Base-by-base conservation (phyloP, 2,329 filamentous ascomycete species). In the Myriangium duriaei region DNA sequence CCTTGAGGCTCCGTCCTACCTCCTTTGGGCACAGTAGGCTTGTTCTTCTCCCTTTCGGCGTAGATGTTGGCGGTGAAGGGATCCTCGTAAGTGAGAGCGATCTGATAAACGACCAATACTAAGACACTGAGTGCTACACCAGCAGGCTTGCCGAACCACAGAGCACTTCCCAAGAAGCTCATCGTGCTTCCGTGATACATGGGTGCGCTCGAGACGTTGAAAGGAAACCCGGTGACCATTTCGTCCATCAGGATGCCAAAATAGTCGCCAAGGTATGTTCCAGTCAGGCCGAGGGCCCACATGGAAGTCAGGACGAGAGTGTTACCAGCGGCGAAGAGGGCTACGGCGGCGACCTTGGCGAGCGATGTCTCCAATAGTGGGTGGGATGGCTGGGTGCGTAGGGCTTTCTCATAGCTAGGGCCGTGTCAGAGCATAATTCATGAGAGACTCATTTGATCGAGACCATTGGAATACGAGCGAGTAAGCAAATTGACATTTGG, bases 191-290 rank as follows among this genome's bases (percentile, higher is more conserved):
- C 91, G 65, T 86, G 82, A 68, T 98, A 98, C 91, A 98, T 98
- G 45, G 91, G 91, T 37, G 85, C 81, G 47, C 76, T 74, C 39
- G 80, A 87, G 44, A 96, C 72, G 61, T 82, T 96, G 71, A 98
- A 98, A 2, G 91, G 91, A 58, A 98, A 98, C 11, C 83, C 81
- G 10, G 86, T 93, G 37, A 98, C 87, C 52, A 88, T 88, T 49
- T 80, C 67, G 57, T 96, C 88, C 86, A 95, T 93, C 48, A 98
- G 70, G 58, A 96, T 95, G 50, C 91, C 91, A 57, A 96, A 98
- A 69, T 98, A 98, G 67, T 98, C 91, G 50, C 91, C 91, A 24
- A 98, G 69, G 58, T 95, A 98, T 26, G 91, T 98, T 45, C 91
- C 91, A 1, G 86, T 95, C 53, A 98, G 76, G 41, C 91, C 91